Base-by-base conservation (phyloP, 192 early-diverging fungal genomes). In the Entomortierella lignicola region DNA sequence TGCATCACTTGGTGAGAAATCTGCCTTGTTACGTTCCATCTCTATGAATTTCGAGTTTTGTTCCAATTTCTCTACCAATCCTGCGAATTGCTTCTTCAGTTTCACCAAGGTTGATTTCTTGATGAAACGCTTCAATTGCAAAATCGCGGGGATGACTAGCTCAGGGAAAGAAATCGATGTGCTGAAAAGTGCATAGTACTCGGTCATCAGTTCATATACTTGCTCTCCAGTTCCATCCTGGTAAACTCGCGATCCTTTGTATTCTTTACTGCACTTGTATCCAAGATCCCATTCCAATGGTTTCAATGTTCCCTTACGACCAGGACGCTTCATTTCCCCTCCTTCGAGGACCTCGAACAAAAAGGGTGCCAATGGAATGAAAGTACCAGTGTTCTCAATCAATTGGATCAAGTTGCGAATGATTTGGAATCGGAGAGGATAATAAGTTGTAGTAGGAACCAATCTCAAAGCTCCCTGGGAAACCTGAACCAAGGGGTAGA, bases 131-230 rank as follows among this genome's bases (percentile, higher is more conserved):
- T 93, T 92, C 63, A 99, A 77, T 60, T 92, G 90, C 21, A 97
- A 81, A 56, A 96, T 87, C 8, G 91, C 94, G 5, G 97, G 96
- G 34, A 96, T 92, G 30, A 85, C 89, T 81, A 97, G 85, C 80
- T 99, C 98, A 13, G 98, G 97, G 89, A 99, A 99, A 8, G 94
- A 89, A 65, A 99, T 95, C 37, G 91, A 92, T 25, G 85, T 83
- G 26, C 90, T 90, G 65, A 88, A 91, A 21, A 88, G 60, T 18
- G 91, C 88, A 81, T 94, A 91, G 53, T 91, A 93, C 53, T 94
- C 90, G 23, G 92, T 90, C 52, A 98, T 84, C 26, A 91, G 73
- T 17, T 87, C 86, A 53, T 91, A 85, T 3, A 92, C 81, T 74
- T 95, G 88, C 57, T 99, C 95, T 30, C 93, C 87, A 41, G 96